phyloP scores from a whole-genome alignment of 331 rosid species.

The Spiraea crenata region DNA sequence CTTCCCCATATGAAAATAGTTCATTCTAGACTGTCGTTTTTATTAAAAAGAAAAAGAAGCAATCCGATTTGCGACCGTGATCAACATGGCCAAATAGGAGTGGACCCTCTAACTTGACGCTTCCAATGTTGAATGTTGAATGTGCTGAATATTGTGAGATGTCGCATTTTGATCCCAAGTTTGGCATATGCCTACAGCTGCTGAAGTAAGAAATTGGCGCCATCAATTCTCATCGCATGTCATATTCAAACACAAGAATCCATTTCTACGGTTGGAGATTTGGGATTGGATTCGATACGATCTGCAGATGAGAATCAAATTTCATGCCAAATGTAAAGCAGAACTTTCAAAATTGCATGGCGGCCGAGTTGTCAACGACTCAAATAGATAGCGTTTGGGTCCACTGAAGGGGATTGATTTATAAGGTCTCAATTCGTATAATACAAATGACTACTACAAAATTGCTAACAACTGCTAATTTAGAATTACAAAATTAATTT shows the following conservation, averaged over 20 bases:
- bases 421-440: background rate
- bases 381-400: constrained; percentile 1
- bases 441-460: background rate
- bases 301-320: background rate
- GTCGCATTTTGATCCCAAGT: constrained; percentile 2
- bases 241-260: constrained; percentile 8
- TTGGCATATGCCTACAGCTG: background rate
- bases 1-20: too few species aligned
- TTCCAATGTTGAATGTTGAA: constrained; percentile 1
- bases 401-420: background rate
- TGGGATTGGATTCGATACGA: constrained; percentile 8
- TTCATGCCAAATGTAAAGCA: background rate
- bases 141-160: background rate
- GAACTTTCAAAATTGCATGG: constrained; percentile 8
- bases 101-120: background rate
- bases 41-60: too few species aligned
- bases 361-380: background rate
- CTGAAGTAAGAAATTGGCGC: background rate
- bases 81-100: too few species aligned
- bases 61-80: too few species aligned
- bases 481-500: background rate
- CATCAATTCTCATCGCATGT: constrained; percentile 5
- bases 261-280: background rate
- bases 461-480: background rate
- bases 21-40: too few species aligned